Conservation (phyloP, 2,329 filamentous ascomycete genomes). For the Colletotrichum noveboracense region DNA sequence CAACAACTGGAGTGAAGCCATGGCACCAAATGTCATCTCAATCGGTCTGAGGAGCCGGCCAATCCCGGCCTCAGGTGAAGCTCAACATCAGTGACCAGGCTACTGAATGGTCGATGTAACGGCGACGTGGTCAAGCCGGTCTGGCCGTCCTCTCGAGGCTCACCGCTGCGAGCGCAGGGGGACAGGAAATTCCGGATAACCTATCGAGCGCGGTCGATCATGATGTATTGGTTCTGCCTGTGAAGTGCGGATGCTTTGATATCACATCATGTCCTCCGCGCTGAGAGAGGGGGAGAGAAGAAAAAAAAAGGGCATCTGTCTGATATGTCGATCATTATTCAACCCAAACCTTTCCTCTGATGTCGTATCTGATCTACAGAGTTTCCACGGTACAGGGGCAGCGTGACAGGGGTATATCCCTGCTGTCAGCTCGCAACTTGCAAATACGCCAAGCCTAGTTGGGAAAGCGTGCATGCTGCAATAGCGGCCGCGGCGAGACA, state of each 20-base stretch:
- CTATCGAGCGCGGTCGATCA: neutral
- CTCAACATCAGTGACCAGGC: neutral
- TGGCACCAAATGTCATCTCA: neutral
- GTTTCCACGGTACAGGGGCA: neutral
- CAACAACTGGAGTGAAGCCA: neutral
- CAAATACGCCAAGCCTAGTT: neutral
- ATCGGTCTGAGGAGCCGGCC: neutral
- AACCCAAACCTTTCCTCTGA: neutral
- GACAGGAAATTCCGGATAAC: neutral
- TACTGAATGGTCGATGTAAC: neutral
- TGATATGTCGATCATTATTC: constrained; percentile 1
- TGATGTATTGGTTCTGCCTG: neutral
- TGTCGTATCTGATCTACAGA: constrained; percentile 3
- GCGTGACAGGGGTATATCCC: neutral
- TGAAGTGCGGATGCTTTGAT: neutral
- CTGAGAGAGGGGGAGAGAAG: neutral
- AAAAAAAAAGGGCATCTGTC: neutral
- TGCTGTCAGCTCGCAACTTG: neutral
- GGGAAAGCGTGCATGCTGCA: neutral
- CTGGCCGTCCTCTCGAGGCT: neutral
- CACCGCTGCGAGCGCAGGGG: neutral
- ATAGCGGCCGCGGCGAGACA: neutral
- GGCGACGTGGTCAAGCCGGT: neutral
- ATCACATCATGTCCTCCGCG: neutral
- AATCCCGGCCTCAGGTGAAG: neutral